These are phyloP conservation scores for Fusarium sp. DNA, from an alignment of 2,329 filamentous ascomycete genomes.

Conservation along the genomic window DNA sequence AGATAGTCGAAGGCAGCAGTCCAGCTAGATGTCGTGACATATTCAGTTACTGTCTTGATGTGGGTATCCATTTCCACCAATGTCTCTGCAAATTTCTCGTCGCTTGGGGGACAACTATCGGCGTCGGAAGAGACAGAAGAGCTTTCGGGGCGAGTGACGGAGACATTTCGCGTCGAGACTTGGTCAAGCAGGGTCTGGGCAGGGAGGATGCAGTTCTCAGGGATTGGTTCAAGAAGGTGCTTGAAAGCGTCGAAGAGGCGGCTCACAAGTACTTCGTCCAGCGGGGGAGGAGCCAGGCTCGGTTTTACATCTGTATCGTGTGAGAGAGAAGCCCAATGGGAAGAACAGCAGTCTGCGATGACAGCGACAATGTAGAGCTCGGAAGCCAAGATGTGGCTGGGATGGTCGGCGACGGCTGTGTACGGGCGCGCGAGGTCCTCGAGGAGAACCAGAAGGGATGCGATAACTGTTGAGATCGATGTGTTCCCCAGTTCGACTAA, in stretches of 20 bases:
- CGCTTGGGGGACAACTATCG: constrained; percentile 33
- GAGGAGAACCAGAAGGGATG: constrained; percentile 68
- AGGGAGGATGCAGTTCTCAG: constrained; percentile 69
- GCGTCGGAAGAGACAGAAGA: constrained; percentile 34
- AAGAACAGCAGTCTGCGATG: constrained; percentile 74
- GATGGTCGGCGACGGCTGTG: constrained; percentile 64
- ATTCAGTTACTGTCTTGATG: constrained; percentile 71
- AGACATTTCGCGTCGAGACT: constrained; percentile 55
- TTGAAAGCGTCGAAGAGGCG: constrained; percentile 70
- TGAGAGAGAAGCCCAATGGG: constrained; percentile 67
- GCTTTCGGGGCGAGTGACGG: constrained; percentile 51
- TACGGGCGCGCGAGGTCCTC: constrained; percentile 71
- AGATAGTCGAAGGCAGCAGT: constrained; percentile 70
- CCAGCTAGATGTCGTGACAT: constrained; percentile 75
- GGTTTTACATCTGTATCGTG: constrained; percentile 41
- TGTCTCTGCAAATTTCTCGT: constrained; percentile 53
- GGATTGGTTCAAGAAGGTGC: constrained; percentile 68
- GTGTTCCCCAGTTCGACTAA: constrained; percentile 71
- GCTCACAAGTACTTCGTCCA: constrained; percentile 65
- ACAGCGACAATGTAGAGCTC: constrained; percentile 75
- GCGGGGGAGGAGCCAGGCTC: constrained; percentile 52
- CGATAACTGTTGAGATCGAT: constrained; percentile 67
- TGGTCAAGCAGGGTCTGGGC: constrained; percentile 70
- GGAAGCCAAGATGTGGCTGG: constrained; percentile 71
- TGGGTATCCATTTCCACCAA: constrained; percentile 65